phyloP scores from a whole-genome alignment of 2,329 filamentous ascomycete species.

The Zymoseptoria crescenta region DNA sequence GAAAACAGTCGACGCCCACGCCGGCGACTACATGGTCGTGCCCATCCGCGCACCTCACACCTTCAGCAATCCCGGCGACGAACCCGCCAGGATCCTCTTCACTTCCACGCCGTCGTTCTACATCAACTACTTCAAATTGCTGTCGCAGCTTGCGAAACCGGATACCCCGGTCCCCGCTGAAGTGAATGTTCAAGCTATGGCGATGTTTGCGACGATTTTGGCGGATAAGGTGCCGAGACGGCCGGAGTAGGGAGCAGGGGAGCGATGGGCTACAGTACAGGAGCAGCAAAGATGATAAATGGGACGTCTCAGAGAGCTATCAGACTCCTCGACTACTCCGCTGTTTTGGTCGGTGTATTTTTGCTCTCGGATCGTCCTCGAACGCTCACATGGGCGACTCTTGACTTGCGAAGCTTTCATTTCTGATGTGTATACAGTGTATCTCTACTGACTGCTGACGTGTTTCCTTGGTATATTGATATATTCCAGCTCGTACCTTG shows the following conservation, averaged over 20 bases:
- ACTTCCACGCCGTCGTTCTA: slow-evolving; percentile 51
- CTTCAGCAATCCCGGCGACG: slow-evolving; percentile 48
- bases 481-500: background rate
- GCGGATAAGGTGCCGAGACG: slow-evolving; percentile 34
- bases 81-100: slow-evolving; percentile 50
- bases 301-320: too few species aligned
- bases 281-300: too few species aligned
- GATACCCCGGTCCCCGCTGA: slow-evolving; percentile 43
- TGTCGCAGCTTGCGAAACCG: slow-evolving; percentile 39
- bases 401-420: too few species aligned
- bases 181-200: slow-evolving; percentile 44
- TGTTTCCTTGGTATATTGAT: background rate
- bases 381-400: too few species aligned
- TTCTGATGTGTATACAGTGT: too few species aligned
- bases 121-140: slow-evolving; percentile 50
- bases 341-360: too few species aligned
- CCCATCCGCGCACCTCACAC: slow-evolving; percentile 49
- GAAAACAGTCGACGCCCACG: slow-evolving; percentile 40
- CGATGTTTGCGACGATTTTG: slow-evolving; percentile 43
- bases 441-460: too few species aligned
- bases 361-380: too few species aligned
- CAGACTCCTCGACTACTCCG: too few species aligned
- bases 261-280: slow-evolving; percentile 27
- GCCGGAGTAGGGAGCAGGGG: slow-evolving; percentile 15
- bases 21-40: slow-evolving; percentile 49